A percentile compares a stretch with the other conserved stretches of the same genome.
phyloP scores from a whole-genome alignment of 768 basidiomycete genomes.

The Lanmaoa pseudosensibilis region DNA sequence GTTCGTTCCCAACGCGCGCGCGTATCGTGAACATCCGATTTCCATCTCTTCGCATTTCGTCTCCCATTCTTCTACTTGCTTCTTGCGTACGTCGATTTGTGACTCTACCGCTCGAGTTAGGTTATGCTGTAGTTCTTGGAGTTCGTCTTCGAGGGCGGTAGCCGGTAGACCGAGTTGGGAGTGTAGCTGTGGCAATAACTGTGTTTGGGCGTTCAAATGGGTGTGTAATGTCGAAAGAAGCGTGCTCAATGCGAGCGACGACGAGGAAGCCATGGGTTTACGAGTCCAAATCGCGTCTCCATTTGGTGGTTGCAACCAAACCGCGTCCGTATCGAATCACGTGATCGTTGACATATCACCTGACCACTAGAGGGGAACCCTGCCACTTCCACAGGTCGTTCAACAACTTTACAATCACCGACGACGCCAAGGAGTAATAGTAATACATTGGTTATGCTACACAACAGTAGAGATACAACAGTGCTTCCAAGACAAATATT shows the following conservation, averaged over 20 bases:
- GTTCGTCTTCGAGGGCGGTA: constrained; percentile 78
- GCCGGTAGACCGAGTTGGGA: constrained; percentile 80
- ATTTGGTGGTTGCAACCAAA: constrained; percentile 24
- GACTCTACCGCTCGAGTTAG: constrained; percentile 74
- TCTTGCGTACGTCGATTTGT: constrained; percentile 65
- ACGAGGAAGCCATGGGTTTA: constrained; percentile 29
- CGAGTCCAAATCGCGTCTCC: constrained; percentile 10
- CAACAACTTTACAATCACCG: not conserved
- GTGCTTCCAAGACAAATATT: not conserved
- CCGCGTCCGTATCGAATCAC: constrained; percentile 21
- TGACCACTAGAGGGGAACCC: constrained; percentile 7
- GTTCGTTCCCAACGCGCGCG: constrained; percentile 69
- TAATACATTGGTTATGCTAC: not conserved
- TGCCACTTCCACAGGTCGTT: not conserved
- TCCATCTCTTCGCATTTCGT: constrained; percentile 62
- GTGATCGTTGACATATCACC: constrained; percentile 30
- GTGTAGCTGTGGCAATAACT: constrained; percentile 79
- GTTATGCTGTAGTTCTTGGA: constrained; percentile 68
- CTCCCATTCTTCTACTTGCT: constrained; percentile 78
- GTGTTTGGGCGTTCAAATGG: constrained; percentile 78
- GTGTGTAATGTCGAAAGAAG: constrained; percentile 76
- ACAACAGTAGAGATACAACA: not conserved
- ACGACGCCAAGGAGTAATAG: not conserved
- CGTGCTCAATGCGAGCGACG: constrained; percentile 50
- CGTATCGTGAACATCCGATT: constrained; percentile 63